Conservation (phyloP, 768 basidiomycete species). For the Phanerochaete sordida region DNA sequence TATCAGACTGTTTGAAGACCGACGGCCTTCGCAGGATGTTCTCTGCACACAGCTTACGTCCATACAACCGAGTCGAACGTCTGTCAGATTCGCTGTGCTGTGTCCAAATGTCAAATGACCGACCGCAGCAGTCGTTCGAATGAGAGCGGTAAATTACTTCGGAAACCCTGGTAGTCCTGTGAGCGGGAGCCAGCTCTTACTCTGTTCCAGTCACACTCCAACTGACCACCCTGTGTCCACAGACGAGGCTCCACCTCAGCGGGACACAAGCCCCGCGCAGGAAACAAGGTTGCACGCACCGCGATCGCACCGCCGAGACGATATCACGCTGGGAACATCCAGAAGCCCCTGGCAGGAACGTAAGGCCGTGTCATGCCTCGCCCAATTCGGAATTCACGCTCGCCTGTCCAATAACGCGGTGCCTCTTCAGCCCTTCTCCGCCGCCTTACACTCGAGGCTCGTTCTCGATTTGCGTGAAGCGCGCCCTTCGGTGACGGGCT, state of each 20-base stretch:
- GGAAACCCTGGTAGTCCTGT: no score
- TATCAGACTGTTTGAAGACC: not conserved
- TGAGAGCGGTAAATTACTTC: no score
- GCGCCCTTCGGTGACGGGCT: not conserved
- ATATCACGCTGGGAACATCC: not conserved
- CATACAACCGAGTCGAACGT: not conserved
- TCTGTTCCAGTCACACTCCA: no score
- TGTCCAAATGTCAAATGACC: not conserved
- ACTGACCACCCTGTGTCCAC: no score
- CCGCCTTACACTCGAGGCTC: not conserved
- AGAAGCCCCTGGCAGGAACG: not conserved
- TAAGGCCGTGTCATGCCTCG: not conserved
- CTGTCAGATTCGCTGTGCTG: not conserved
- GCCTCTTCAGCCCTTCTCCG: not conserved
- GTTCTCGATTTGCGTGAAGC: not conserved
- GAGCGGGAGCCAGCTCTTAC: no score
- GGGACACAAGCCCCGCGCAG: not conserved
- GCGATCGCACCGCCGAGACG: not conserved
- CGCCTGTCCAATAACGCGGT: not conserved
- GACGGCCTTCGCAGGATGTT: not conserved
- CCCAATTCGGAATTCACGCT: not conserved
- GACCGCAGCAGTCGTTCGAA: not conserved
- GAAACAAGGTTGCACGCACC: not conserved
- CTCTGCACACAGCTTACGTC: not conserved
- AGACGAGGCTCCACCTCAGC: not conserved